These are phyloP conservation scores for Penicillium cinerascens DNA, from an alignment of 495 filamentous ascomycete species.

Conservation along the genomic window DNA sequence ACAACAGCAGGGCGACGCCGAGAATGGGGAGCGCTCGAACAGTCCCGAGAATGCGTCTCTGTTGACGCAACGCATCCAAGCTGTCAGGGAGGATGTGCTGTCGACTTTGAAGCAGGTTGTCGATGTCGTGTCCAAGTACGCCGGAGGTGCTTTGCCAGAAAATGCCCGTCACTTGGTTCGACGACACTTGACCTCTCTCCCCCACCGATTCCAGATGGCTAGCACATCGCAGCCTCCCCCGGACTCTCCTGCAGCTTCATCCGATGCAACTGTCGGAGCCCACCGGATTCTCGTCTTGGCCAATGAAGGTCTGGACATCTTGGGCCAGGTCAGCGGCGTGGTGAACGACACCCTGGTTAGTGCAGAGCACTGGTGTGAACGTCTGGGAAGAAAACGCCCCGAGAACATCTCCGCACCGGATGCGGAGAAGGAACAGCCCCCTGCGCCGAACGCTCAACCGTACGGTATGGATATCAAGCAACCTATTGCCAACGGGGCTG, in stretches of 20 bases:
- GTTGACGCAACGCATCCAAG: constrained; percentile 59
- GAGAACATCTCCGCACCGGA: constrained; percentile 24
- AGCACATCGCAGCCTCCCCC: constrained; percentile 43
- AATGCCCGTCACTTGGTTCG: constrained; percentile 77
- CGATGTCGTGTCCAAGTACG: constrained; percentile 75
- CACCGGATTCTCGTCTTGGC: constrained; percentile 75
- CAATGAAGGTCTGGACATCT: constrained; percentile 84
- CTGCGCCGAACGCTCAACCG: constrained; percentile 12
- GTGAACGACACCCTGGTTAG: constrained; percentile 79
- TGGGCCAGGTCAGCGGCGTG: constrained; percentile 75
- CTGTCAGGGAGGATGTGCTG: constrained; percentile 68
- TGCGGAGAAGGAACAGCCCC: constrained; percentile 21
- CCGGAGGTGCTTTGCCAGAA: constrained; percentile 78
- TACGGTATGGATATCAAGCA: constrained; percentile 36
- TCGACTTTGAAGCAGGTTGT: constrained; percentile 73
- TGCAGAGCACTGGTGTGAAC: constrained; percentile 83
- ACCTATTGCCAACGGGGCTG: constrained; percentile 25
- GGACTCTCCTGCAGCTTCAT: constrained; percentile 30
- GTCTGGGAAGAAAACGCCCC: constrained; percentile 57
- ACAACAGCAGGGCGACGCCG: constrained; percentile 19
- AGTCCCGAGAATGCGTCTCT: constrained; percentile 38
- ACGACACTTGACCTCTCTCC: constrained; percentile 72
- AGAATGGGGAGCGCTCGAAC: constrained; percentile 14
- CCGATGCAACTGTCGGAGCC: constrained; percentile 51
- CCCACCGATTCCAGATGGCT: constrained; percentile 65